phyloP scores from a whole-genome alignment of 306 rosid species.

The Trichosanthes cucumerina region DNA sequence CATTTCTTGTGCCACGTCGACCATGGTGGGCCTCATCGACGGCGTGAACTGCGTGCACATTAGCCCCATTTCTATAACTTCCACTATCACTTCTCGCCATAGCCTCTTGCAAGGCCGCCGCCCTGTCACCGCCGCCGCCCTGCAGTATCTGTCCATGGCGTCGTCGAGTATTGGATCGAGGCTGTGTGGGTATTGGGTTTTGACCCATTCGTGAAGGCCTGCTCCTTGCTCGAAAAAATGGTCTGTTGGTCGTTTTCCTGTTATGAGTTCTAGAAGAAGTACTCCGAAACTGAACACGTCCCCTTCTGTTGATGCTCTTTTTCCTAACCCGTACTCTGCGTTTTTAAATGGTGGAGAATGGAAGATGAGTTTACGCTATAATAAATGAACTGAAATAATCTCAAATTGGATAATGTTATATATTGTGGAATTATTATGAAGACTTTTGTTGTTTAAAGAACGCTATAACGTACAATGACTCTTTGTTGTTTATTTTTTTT shows the following conservation, averaged over 20 bases:
- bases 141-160: constrained; percentile 35
- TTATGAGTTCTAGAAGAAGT: constrained; percentile 54
- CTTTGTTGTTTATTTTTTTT: too few relatives aligned
- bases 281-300: constrained; percentile 86
- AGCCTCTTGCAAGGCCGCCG: constrained; percentile 16
- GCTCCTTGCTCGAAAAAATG: constrained; percentile 51
- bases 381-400: too few relatives aligned
- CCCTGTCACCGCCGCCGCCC: constrained; percentile 9
- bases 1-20: constrained; percentile 65
- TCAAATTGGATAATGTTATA: too few relatives aligned
- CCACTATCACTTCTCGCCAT: constrained; percentile 44
- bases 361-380: background rate
- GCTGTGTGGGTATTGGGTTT: constrained; percentile 44
- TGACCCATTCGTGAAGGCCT: constrained; percentile 74
- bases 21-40: constrained; percentile 73
- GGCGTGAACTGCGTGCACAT: constrained; percentile 68
- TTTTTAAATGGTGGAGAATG: background rate
- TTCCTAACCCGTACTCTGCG: constrained; percentile 84
- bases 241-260: constrained; percentile 72
- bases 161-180: constrained; percentile 46
- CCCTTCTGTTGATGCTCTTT: constrained; percentile 55
- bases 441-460: too few relatives aligned
- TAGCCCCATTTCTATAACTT: constrained; percentile 69
- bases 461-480: too few relatives aligned
- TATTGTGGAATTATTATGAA: too few relatives aligned